phyloP scores from a whole-genome alignment of 2,329 filamentous ascomycete species.

The Cadophora luteo-olivacea region DNA sequence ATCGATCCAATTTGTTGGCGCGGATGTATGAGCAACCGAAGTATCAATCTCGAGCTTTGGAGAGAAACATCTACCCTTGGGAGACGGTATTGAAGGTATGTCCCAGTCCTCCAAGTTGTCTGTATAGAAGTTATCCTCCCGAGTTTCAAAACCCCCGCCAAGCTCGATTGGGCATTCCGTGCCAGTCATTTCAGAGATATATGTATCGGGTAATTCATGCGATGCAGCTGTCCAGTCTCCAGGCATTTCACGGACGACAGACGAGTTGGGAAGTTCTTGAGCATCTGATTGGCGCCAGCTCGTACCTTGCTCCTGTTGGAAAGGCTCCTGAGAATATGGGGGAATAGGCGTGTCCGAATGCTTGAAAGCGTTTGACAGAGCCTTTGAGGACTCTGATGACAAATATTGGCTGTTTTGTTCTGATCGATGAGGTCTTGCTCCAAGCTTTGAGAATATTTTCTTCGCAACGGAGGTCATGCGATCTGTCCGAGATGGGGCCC shows the following conservation, averaged over 20 bases:
- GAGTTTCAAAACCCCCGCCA: constrained; percentile 29
- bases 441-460: constrained; percentile 41
- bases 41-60: constrained; percentile 31
- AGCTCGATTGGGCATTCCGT: constrained; percentile 35
- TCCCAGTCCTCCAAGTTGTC: constrained; percentile 32
- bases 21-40: constrained; percentile 24
- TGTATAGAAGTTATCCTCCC: constrained; percentile 33
- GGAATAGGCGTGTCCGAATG: not conserved
- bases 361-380: constrained; percentile 8
- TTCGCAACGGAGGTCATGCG: constrained; percentile 39
- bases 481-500: constrained; percentile 35
- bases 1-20: constrained; percentile 16
- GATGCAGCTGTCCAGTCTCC: constrained; percentile 31
- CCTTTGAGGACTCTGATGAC: constrained; percentile 20
- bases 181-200: constrained; percentile 38
- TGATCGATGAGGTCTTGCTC: constrained; percentile 32
- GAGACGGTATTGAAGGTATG: constrained; percentile 8
- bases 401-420: constrained; percentile 14
- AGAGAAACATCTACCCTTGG: constrained; percentile 21
- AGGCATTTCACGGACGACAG: constrained; percentile 25
- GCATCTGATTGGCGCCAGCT: constrained; percentile 25
- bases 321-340: constrained; percentile 4
- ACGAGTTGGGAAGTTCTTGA: constrained; percentile 29
- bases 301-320: constrained; percentile 5
- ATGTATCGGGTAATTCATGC: constrained; percentile 36